Evolutionary conservation across 108 stramenopile species (phyloP), one percentile per base, ranked within the genome.

Genomic region (Skeletonema costatum): DNA sequence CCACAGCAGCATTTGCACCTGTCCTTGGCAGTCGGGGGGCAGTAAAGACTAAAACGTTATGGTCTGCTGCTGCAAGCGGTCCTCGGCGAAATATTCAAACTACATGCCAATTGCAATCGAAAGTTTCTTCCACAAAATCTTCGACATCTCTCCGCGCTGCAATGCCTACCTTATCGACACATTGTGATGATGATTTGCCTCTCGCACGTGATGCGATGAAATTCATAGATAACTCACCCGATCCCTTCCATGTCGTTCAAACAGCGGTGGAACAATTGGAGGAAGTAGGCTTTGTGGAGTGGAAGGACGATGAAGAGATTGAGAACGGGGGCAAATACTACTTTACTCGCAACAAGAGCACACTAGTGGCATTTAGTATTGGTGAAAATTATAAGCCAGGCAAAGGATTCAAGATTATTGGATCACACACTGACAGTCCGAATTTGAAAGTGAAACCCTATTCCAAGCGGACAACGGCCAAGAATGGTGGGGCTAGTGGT

Each of bases 361-460:
- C 96, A 4, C 65, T 98, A 16, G 94, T 97, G 0, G 97, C 97
- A n/a, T 98, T 98, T 77, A 73, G 85, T 8, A 86, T 98, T 9
- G 98, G 98, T n/a, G 86, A 88, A 65, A 41, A 80, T 10, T 94
- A 84, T 66, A 21, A 71, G 64, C 71, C 85, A 41, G 71, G 68
- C 5, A 63, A 71, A 8, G 97, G 94, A 1, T 98, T 97, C 77
- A 92, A 94, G 65, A 89, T 98, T 42, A 90, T 98, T 68, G 98
- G 97, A 10, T 96, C 93, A 1, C 98, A 99, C 74, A 97, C 98
- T 13, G 98, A 97, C 77, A 87, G 86, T 30, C 98, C 98, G 9
- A 97, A 97, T 77, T 84, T 97, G 17, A 91, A 87, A 71, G 82
- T 98, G 41, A 98, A 98, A 75, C 97, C 98, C 0, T 70, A 92